A percentile compares a stretch with the other conserved stretches of the same genome.
These are phyloP conservation scores for Diaporthe batatas DNA, from an alignment of 2,329 filamentous ascomycete species.

Conservation along the genomic window DNA sequence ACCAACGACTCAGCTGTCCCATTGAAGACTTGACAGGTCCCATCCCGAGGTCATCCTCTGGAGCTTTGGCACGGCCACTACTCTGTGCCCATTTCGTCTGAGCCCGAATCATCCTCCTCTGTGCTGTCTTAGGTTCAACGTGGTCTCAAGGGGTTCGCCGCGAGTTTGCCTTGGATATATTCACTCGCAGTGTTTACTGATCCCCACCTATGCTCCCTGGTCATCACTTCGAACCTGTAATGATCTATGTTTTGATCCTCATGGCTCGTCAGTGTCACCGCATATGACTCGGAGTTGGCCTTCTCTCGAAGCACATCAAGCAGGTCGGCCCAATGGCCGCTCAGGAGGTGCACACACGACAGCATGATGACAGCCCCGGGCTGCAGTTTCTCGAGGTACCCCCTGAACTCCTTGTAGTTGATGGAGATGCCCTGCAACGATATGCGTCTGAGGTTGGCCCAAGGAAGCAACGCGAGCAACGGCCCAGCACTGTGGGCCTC, in stretches of 20 bases:
- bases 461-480: background rate
- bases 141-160: background rate
- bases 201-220: no score
- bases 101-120: background rate
- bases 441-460: background rate
- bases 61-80: no score
- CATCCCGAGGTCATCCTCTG: background rate
- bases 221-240: no score
- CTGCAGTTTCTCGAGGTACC: background rate
- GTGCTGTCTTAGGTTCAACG: background rate
- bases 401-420: background rate
- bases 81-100: no score
- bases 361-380: background rate
- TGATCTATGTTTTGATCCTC: no score
- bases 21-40: no score
- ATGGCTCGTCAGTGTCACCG: no score
- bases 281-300: accelerated
- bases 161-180: background rate
- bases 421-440: accelerated
- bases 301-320: background rate
- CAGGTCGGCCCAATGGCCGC: background rate
- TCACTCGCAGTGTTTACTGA: background rate
- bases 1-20: no score
- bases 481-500: background rate
- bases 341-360: accelerated